phyloP scores from a whole-genome alignment of 1,284 basidiomycete species.

The Ustilago trichophora region DNA sequence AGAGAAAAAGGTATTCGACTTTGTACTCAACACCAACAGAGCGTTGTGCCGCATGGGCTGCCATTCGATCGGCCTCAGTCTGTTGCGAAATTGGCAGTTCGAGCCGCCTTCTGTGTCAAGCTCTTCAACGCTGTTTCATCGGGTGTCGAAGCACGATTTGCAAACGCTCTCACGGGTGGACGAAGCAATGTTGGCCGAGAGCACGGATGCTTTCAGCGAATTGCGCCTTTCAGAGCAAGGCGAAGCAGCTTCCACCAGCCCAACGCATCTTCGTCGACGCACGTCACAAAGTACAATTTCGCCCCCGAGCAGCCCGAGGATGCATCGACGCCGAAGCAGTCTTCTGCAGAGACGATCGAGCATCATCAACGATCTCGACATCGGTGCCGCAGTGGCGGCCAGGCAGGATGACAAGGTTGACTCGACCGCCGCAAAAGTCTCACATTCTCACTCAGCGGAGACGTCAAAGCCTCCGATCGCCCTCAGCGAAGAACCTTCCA shows the following conservation, averaged over 20 bases:
- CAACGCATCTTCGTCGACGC: conserved; percentile 11
- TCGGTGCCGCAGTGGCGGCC: conserved; percentile 10
- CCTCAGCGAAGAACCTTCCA: background rate
- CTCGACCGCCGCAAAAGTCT: background rate
- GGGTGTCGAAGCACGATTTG: conserved; percentile 36
- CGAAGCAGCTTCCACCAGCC: conserved; percentile 2
- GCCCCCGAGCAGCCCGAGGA: conserved; percentile 39
- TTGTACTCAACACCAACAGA: conserved; percentile 88
- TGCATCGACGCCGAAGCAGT: conserved; percentile 36
- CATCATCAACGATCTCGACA: conserved; percentile 53
- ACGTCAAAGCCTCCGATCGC: background rate
- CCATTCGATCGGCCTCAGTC: conserved; percentile 83
- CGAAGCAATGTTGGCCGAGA: conserved; percentile 16
- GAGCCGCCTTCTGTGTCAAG: conserved; percentile 73
- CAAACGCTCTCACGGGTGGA: conserved; percentile 35
- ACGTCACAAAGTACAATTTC: conserved; percentile 32
- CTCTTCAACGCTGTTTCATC: conserved; percentile 32
- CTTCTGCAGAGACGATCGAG: conserved; percentile 41
- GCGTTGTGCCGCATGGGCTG: conserved; percentile 95
- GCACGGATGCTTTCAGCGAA: conserved; percentile 14
- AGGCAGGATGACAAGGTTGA: background rate
- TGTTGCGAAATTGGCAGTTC: conserved; percentile 89
- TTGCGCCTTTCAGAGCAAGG: conserved; percentile 5
- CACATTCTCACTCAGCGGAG: background rate
- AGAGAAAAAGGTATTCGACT: conserved; percentile 85